phyloP scores from a whole-genome alignment of 495 filamentous ascomycete species.

The Stereocaulon alpinum region DNA sequence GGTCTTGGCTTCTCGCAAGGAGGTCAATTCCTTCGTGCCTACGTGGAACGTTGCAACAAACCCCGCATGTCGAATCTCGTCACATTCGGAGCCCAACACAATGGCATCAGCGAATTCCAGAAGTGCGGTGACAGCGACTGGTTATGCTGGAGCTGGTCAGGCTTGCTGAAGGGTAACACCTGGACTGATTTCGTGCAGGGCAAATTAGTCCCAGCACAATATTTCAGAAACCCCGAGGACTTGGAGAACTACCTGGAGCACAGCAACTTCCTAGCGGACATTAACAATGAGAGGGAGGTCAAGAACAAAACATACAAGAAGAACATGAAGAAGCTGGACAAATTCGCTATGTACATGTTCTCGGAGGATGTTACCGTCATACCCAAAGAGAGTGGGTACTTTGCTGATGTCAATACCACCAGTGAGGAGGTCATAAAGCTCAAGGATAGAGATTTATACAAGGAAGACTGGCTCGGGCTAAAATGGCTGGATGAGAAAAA shows the following conservation, averaged over 20 bases:
- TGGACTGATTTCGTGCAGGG: constrained; percentile 70
- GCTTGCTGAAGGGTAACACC: constrained; percentile 57
- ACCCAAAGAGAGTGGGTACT: constrained; percentile 87
- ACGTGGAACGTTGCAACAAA: constrained; percentile 79
- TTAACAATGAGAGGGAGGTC: constrained; percentile 77
- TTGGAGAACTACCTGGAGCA: constrained; percentile 64
- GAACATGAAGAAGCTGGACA: constrained; percentile 58
- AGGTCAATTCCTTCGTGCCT: constrained; percentile 90
- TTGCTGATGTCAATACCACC: constrained; percentile 71
- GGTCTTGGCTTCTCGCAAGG: constrained; percentile 93
- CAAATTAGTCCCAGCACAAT: constrained; percentile 84
- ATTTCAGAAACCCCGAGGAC: constrained; percentile 69
- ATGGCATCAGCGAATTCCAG: constrained; percentile 78
- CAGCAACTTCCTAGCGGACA: constrained; percentile 94
- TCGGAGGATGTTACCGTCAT: constrained; percentile 75
- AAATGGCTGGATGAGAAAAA: constrained; percentile 70
- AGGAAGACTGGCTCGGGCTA: constrained; percentile 91
- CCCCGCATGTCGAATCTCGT: constrained; percentile 74
- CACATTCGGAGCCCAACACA: constrained; percentile 90
- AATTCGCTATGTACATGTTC: constrained; percentile 86
- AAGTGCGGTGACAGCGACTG: constrained; percentile 57
- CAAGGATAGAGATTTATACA: constrained; percentile 63
- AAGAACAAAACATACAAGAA: constrained; percentile 69
- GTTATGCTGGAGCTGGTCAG: constrained; percentile 68
- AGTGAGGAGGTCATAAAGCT: constrained; percentile 52